phyloP scores from a whole-genome alignment of 2,329 filamentous ascomycete genomes.

The Aspergillus pseudoglaucus region DNA sequence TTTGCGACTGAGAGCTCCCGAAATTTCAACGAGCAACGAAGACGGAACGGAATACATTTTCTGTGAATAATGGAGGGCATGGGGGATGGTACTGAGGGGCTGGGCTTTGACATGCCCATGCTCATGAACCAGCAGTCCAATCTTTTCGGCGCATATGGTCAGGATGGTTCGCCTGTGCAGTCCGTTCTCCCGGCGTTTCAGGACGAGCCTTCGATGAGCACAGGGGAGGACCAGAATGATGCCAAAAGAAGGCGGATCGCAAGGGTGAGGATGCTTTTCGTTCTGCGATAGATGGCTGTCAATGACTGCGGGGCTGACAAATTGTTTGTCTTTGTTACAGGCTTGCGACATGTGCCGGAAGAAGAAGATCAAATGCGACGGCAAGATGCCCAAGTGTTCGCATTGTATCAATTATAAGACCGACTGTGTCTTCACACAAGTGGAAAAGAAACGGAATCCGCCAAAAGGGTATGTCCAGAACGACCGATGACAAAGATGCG shows the following conservation, averaged over 20 bases:
- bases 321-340: conserved; percentile 38
- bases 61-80: conserved; percentile 26
- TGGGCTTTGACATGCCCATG: conserved; percentile 42
- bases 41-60: not conserved
- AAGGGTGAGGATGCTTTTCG: conserved; percentile 54
- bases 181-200: conserved; percentile 42
- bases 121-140: conserved; percentile 60
- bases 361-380: conserved; percentile 92
- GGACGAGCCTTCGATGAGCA: conserved; percentile 39
- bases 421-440: conserved; percentile 92
- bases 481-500: not conserved
- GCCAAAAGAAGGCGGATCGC: conserved; percentile 85
- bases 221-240: conserved; percentile 59
- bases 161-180: conserved; percentile 54
- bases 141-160: conserved; percentile 59
- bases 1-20: conserved; percentile 6
- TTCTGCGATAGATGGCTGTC: conserved; percentile 1
- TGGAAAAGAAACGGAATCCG: conserved; percentile 96
- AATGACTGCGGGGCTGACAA: not conserved
- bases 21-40: not conserved
- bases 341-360: conserved; percentile 96
- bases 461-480: conserved; percentile 72
- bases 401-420: conserved; percentile 98
- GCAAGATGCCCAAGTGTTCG: conserved; percentile 87
- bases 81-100: conserved; percentile 31